Percentiles rank a stretch among this genome's conserved stretches.
Conservation (phyloP, 169 alveolate genomes). For the Plasmodium falciparum region DNA sequence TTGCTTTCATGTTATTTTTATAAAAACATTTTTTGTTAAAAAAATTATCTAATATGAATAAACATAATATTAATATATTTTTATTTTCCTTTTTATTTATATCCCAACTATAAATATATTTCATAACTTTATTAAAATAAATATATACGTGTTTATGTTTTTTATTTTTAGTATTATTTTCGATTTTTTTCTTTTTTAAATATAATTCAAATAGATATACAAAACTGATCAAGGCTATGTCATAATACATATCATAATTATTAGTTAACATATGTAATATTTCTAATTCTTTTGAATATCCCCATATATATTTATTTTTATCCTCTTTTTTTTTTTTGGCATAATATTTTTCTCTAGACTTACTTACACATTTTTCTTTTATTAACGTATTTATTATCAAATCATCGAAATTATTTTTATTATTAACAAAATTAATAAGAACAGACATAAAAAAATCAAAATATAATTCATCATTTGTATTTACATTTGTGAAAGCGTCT, state of each 20-base stretch:
- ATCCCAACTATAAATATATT: constrained; percentile 46
- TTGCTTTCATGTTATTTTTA: constrained; percentile 36
- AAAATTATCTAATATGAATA: constrained; percentile 29
- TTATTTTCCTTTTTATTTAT: constrained; percentile 32
- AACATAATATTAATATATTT: constrained; percentile 51
- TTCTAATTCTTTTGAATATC: constrained; percentile 18
- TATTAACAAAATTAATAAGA: constrained; percentile 44
- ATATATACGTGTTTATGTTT: too few species aligned
- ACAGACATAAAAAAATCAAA: constrained; percentile 27
- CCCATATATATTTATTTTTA: not conserved
- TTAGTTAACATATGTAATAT: constrained; percentile 39
- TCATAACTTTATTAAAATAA: constrained; percentile 24
- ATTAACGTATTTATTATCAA: constrained; percentile 24
- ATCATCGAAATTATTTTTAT: constrained; percentile 44
- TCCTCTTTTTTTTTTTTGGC: not conserved
- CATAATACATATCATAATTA: constrained; percentile 55
- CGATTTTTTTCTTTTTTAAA: constrained; percentile 31
- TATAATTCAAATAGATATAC: constrained; percentile 20
- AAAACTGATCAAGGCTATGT: constrained; percentile 19
- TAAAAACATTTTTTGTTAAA: constrained; percentile 19
- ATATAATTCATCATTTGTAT: constrained; percentile 12
- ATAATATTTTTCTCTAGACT: not conserved
- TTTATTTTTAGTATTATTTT: too few species aligned
- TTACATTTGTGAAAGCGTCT: constrained; percentile 23
- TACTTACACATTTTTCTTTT: not conserved